phyloP scores from a whole-genome alignment of 331 rosid genomes.

The Arachis monticola region DNA sequence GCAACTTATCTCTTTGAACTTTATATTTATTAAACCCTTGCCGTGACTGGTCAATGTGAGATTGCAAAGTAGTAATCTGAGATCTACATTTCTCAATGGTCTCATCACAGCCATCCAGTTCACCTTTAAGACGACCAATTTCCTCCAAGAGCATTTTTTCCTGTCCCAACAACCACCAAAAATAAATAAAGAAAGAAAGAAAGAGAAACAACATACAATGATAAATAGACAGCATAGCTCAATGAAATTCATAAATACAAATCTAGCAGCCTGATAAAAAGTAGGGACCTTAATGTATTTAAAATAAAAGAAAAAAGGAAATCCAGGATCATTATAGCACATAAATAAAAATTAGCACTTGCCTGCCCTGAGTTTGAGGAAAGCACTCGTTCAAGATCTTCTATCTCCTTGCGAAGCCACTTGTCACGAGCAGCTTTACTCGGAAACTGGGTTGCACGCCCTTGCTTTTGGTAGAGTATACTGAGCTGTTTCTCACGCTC shows the following conservation, averaged over 20 bases:
- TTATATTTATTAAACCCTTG: constrained; percentile 62
- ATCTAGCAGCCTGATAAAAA: constrained; percentile 17
- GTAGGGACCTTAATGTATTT: background rate
- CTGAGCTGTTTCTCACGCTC: constrained; percentile 96
- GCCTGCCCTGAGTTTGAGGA: constrained; percentile 84
- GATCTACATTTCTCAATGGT: constrained; percentile 58
- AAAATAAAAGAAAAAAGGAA: background rate
- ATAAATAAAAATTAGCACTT: constrained; percentile 41
- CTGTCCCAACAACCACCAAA: constrained; percentile 47
- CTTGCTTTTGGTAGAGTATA: constrained; percentile 98
- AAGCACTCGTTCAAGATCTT: constrained; percentile 84
- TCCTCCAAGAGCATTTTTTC: constrained; percentile 82
- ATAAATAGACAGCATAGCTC: background rate
- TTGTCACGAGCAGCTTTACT: constrained; percentile 98
- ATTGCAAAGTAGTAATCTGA: constrained; percentile 63
- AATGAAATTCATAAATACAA: constrained; percentile 7
- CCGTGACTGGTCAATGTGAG: constrained; percentile 70
- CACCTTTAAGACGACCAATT: constrained; percentile 70
- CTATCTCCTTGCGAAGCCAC: constrained; percentile 95
- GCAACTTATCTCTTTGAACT: constrained; percentile 81
- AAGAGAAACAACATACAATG: constrained; percentile 20
- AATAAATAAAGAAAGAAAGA: background rate
- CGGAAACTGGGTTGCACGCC: constrained; percentile 94
- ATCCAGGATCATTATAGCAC: constrained; percentile 19
- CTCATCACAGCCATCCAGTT: constrained; percentile 64